Base-by-base conservation (phyloP, 345 rosid genomes). In the Camelina sativa region DNA sequence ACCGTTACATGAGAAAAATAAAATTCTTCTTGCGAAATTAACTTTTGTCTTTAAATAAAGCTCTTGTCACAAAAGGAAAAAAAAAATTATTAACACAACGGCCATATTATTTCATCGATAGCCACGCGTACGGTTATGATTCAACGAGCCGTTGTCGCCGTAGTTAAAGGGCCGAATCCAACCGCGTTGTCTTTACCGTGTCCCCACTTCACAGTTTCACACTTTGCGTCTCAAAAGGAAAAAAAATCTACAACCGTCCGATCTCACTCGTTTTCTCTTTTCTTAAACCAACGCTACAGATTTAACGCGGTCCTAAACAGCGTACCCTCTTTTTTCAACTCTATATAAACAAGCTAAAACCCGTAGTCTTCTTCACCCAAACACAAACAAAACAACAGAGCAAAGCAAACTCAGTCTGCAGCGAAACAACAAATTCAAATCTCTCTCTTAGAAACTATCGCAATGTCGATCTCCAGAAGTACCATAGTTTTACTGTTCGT, bases 391-490 rank as follows among this genome's bases (percentile, higher is more conserved):
- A 41, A 4, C 46, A 46, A 6, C 68, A 15, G 8, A 8, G 1
- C 16, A 63, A 63, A 71, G 22, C 57, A 51, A 51, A 58, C 28
- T 7, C 28, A 69, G 30, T 10, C 19, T 3, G 0, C 25, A 69
- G 57, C 28, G 30, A 28, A 28, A 38, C 41, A 51, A 2, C 11
- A 25, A 8, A 32, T 69, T 43, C 38, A 3, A 16, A 20, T 32
- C 22, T 37, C 13, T 71, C 10, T 46, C 13, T 6, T 35, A 1
- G 7, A 34, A 72, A 25, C 34, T 17, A 12, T 43, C 7, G n/a
- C 65, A 1, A 72, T 73, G 62, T 5, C 70, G 22, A 53, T 64
- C 70, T 63, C 70, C 0, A 52, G 55, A 16, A 25, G 55, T 25
- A 25, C 44, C 46, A 3, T 62, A 40, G 64, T 11, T 10, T 17